Conservation (phyloP, 164 flowering plant genomes). For the Vitis vinifera region ASM3070453v1 NC_081810.1:14309501-14310000, state of each 20-base stretch:
- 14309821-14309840: conserved; percentile 75
- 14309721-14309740: conserved; percentile 50
- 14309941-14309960: conserved; percentile 87
- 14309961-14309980: conserved; percentile 73
- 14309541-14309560: no score
- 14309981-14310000: conserved; percentile 90
- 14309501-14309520: no score
- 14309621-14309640: no score
- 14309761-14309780: conserved; percentile 80
- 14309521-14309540: no score
- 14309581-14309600: no score
- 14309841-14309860: conserved; percentile 59
- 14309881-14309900: conserved; percentile 58
- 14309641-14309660: no score
- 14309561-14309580: no score
- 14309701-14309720: no score
- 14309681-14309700: no score
- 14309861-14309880: conserved; percentile 54
- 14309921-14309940: conserved; percentile 61
- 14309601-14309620: no score
- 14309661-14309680: no score
- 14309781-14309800: conserved; percentile 74
- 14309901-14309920: conserved; percentile 48
- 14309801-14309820: conserved; percentile 71
- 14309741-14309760: conserved; percentile 90